A percentile compares a stretch with the other conserved stretches of the same genome.
phyloP scores from a whole-genome alignment of 805 yeast genomes.

The Spathaspora arborariae region DNA sequence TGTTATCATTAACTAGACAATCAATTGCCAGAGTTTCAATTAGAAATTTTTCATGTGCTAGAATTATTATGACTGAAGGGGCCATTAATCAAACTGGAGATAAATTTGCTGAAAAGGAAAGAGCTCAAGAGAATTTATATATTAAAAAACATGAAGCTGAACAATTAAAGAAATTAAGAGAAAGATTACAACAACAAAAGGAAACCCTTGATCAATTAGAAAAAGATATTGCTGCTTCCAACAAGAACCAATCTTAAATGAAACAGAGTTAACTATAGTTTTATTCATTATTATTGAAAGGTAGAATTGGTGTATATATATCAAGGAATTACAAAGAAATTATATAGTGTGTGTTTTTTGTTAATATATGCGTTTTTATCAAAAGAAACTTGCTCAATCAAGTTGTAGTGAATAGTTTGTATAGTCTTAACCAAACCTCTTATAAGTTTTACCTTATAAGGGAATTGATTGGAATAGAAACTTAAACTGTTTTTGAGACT shows the following conservation, averaged over 20 bases:
- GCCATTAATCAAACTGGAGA: constrained; percentile 22
- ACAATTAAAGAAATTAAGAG: constrained; percentile 72
- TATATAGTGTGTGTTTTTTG: background rate
- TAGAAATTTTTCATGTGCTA: constrained; percentile 30
- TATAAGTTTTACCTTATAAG: too few species aligned
- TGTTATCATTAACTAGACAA: constrained; percentile 24
- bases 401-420: too few species aligned
- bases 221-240: constrained; percentile 45
- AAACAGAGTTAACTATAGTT: background rate
- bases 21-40: constrained; percentile 10
- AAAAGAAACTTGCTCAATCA: too few species aligned
- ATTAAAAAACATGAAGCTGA: constrained; percentile 88
- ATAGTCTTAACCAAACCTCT: too few species aligned
- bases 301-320: background rate
- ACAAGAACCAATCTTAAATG: constrained; percentile 9
- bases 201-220: constrained; percentile 49
- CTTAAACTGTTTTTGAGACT: too few species aligned
- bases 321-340: background rate
- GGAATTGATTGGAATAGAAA: too few species aligned
- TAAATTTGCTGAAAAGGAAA: constrained; percentile 72
- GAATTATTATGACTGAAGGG: constrained; percentile 23
- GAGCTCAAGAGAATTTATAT: constrained; percentile 83
- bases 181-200: constrained; percentile 73
- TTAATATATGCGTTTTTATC: background rate
- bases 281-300: background rate